Conservation (phyloP, 1,284 basidiomycete genomes). For the Apiotrichum gracile region DNA sequence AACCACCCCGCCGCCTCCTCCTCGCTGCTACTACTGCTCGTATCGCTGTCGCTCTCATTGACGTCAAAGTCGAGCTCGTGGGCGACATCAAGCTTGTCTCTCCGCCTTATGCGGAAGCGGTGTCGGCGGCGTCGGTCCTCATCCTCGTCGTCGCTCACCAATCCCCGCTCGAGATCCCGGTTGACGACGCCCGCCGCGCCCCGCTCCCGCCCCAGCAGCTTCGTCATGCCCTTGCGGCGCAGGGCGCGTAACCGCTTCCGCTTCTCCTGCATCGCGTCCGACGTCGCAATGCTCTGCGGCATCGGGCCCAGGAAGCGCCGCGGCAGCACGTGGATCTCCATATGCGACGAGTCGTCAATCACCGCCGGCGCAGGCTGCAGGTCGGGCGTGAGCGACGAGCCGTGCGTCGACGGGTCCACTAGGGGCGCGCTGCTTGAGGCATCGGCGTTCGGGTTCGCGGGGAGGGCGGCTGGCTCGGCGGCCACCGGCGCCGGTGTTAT, state of each 20-base stretch:
- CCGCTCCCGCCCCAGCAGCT: not conserved
- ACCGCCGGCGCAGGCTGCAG: conserved; percentile 30
- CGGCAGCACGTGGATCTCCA: conserved; percentile 22
- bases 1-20: conserved; percentile 2
- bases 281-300: conserved; percentile 28
- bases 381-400: not conserved
- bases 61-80: conserved; percentile 10
- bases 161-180: not conserved
- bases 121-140: conserved; percentile 1
- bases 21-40: not conserved
- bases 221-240: conserved; percentile 4
- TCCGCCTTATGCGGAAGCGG: conserved; percentile 17
- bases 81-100: conserved; percentile 5
- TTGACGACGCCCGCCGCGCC: not conserved
- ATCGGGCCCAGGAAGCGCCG: conserved; percentile 41
- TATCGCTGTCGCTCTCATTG: conserved; percentile 6
- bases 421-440: no score
- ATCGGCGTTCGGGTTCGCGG: no score
- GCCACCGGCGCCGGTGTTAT: no score
- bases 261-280: conserved; percentile 18
- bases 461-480: no score
- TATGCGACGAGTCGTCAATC: conserved; percentile 21
- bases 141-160: conserved; percentile 3
- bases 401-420: no score
- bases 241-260: conserved; percentile 17